phyloP scores from a whole-genome alignment of 1,284 basidiomycete genomes.

The Ganoderma boninense region DNA sequence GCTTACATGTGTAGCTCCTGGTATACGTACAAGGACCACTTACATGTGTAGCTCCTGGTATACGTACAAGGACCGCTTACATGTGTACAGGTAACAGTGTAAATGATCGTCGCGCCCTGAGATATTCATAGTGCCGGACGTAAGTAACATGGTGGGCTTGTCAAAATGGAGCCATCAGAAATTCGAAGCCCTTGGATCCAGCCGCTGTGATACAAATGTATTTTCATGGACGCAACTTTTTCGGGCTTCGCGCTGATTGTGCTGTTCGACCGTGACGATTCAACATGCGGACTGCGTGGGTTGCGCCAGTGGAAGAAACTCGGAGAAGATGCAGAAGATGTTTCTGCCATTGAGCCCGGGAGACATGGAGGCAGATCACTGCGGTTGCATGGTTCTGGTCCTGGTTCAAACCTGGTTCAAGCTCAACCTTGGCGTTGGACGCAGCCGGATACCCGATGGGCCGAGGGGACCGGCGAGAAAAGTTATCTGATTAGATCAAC shows the following conservation, averaged over 20 bases:
- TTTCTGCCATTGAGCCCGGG: constrained; percentile 8
- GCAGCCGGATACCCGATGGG: constrained; percentile 3
- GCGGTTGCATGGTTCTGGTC: not conserved
- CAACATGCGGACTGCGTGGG: not conserved
- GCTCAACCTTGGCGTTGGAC: no score
- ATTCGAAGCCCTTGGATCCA: not conserved
- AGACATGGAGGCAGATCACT: not conserved
- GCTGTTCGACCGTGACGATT: not conserved
- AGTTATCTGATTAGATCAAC: constrained; percentile 31
- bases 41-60: no score
- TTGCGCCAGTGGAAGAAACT: constrained; percentile 4
- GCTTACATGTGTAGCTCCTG: no score
- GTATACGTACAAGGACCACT: not conserved
- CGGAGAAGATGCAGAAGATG: not conserved
- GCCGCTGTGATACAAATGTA: not conserved
- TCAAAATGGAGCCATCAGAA: not conserved
- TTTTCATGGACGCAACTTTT: not conserved
- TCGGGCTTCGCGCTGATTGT: not conserved
- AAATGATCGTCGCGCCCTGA: not conserved
- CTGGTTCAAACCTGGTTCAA: no score
- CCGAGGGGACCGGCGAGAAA: no score
- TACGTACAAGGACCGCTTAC: not conserved
- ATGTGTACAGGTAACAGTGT: not conserved
- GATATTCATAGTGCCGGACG: not conserved
- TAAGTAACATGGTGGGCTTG: not conserved